Evolutionary conservation across 208 protist genomes (phyloP), one percentile per base, ranked within the genome.

Genomic region (Acanthamoeba quina): DNA sequence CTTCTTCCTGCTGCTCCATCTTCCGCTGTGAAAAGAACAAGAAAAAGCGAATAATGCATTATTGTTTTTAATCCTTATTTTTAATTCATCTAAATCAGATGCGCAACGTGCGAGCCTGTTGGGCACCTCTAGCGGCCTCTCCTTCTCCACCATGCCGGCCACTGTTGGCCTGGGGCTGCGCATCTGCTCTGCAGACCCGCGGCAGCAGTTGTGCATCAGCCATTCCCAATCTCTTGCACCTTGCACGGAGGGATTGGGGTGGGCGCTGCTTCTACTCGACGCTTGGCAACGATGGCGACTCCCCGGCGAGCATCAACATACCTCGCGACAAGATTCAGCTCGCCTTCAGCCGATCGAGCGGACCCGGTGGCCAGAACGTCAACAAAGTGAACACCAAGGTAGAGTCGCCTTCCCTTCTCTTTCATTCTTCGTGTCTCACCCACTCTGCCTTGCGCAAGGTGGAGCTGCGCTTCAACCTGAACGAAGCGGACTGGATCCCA

Each of bases 331-430:
- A 85, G 52, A 85, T 94, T 7, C 49, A 94, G 44, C 52, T 94
- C 34, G n/a, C 72, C 41, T 86, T 85, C 41, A 64, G 62, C 41
- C 90, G 90, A 5, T 94, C 91, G 47, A 68, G 60, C 26, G 96
- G 96, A 19, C 90, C 96, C n/a, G 96, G 96, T 4, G 96, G 96
- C 9, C 96, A 97, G 89, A 97, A 97, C 90, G 96, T 97, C 31
- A 97, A 97, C 91, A 97, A 97, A 80, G 95, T 97, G 10, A 95
- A 96, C 70, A 96, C 96, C 62, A 96, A 96, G 72, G 95, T 95
- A 17, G 19, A 6, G 1, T 29, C 15, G 5, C 9, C 7, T 3
- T 24, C 0, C 60, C 10, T 21, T 24, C 15, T 72, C 26, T 37
- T 37, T 72, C 64, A 13, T 11, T 41, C 29, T 72, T 72, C 29